A percentile compares a stretch with the other conserved stretches of the same genome.
phyloP scores from a whole-genome alignment of 2,329 filamentous ascomycete genomes.

The Claviceps maximensis region DNA sequence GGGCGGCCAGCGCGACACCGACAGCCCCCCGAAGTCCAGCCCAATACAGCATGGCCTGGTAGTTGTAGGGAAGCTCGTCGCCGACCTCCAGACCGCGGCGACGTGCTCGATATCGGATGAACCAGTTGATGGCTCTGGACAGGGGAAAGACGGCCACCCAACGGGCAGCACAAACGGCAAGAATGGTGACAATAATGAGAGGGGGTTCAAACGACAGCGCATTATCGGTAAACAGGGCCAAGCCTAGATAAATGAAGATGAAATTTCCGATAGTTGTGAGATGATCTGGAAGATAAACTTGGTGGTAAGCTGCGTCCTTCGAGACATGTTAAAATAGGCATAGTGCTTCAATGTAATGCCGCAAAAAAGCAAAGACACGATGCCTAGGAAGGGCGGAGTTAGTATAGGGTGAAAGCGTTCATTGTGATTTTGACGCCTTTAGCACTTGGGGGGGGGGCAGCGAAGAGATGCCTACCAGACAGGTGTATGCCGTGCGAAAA shows the following conservation, averaged over 20 bases:
- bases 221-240: slow-evolving; percentile 87
- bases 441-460: not conserved
- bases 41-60: slow-evolving; percentile 99
- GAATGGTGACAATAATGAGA: slow-evolving; percentile 83
- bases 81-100: slow-evolving; percentile 59
- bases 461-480: slow-evolving; percentile 55
- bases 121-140: slow-evolving; percentile 79
- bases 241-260: slow-evolving; percentile 96
- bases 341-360: slow-evolving; percentile 98
- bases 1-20: slow-evolving; percentile 83
- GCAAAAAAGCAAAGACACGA: slow-evolving; percentile 92
- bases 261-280: slow-evolving; percentile 97
- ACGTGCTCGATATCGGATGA: slow-evolving; percentile 73
- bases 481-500: slow-evolving; percentile 92
- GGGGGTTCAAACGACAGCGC: slow-evolving; percentile 84
- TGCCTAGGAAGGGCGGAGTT: slow-evolving; percentile 41
- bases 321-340: slow-evolving; percentile 99
- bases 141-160: slow-evolving; percentile 94
- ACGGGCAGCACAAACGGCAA: slow-evolving; percentile 82
- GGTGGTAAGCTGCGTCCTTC: slow-evolving; percentile 89
- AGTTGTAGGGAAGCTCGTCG: slow-evolving; percentile 86
- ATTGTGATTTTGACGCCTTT: not conserved
- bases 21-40: slow-evolving; percentile 90
- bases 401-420: not conserved
- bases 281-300: slow-evolving; percentile 96